Percentiles rank a stretch among this genome's conserved stretches.
Conservation (phyloP, 1,284 basidiomycete species). For the Ceratobasidium sp. region DNA sequence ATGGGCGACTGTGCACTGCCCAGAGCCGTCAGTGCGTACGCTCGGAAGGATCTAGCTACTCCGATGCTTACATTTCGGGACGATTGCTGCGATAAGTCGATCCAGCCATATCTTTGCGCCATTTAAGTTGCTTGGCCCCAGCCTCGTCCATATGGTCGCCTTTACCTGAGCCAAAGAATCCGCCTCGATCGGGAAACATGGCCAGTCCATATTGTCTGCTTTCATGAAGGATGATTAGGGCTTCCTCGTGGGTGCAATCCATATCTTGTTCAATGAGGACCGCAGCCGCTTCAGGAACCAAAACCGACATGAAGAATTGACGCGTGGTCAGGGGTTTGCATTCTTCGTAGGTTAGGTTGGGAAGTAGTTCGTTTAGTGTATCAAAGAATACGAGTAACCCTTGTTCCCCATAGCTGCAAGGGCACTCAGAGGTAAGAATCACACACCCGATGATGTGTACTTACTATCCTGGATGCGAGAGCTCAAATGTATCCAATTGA, state of each 20-base stretch:
- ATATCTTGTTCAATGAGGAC: conserved; percentile 73
- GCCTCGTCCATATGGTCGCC: conserved; percentile 48
- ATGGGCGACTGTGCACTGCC: background rate
- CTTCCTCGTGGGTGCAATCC: conserved; percentile 53
- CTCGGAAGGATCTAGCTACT: background rate
- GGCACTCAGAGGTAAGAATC: conserved; percentile 24
- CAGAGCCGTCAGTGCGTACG: background rate
- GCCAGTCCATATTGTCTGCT: conserved; percentile 75
- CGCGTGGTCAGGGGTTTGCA: conserved; percentile 67
- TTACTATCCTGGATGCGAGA: conserved; percentile 80
- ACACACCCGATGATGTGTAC: conserved; percentile 48
- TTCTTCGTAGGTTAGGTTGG: conserved; percentile 52
- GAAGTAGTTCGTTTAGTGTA: conserved; percentile 71
- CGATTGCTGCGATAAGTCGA: background rate
- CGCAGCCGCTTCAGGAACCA: conserved; percentile 76
- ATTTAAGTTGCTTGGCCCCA: conserved; percentile 44
- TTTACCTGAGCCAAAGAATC: conserved; percentile 53
- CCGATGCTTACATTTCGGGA: conserved; percentile 7
- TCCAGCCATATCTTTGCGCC: conserved; percentile 30
- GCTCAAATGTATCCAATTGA: conserved; percentile 75
- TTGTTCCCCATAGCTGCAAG: conserved; percentile 74
- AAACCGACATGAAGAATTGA: conserved; percentile 72
- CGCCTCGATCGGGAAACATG: conserved; percentile 72
- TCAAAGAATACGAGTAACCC: conserved; percentile 78
- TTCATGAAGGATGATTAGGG: conserved; percentile 66